Evolutionary conservation across 106 monocot species (phyloP).

Genomic region (Cymbidium sinense): DNA sequence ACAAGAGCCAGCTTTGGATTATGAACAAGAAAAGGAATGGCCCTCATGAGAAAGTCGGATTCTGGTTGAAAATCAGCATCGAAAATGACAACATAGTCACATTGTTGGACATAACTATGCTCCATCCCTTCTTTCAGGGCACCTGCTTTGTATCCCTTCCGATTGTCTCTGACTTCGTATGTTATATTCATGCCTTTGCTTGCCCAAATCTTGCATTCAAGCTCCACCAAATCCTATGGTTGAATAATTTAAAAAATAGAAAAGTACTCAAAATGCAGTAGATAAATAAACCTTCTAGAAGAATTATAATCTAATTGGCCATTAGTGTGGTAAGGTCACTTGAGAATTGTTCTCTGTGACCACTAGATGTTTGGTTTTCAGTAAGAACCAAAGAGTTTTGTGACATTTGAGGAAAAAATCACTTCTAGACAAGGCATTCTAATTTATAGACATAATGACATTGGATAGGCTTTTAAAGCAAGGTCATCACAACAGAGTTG

Average conservation of each 20-base stretch:
- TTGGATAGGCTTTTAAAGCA: not conserved
- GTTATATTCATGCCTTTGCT: constrained; percentile 68
- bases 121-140: constrained; percentile 75
- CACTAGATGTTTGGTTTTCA: not conserved
- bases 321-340: not conserved
- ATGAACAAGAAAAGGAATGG: constrained; percentile 57
- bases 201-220: constrained; percentile 64
- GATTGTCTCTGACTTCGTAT: constrained; percentile 71
- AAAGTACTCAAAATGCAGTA: not conserved
- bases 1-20: constrained; percentile 67
- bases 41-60: constrained; percentile 67
- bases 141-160: constrained; percentile 88
- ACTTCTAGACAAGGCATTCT: not conserved
- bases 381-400: not conserved
- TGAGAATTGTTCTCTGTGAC: not conserved
- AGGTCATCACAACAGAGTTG: too few species aligned
- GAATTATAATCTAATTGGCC: not conserved
- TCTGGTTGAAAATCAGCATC: constrained; percentile 92
- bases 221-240: constrained; percentile 50
- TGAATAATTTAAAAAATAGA: not conserved
- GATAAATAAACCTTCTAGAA: not conserved
- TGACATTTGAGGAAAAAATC: not conserved
- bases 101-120: constrained; percentile 49
- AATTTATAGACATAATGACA: not conserved
- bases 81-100: constrained; percentile 85